Percentiles rank a stretch among this genome's conserved stretches.
phyloP scores from a whole-genome alignment of 1,139 yeast species.

The Suhomyces ambrosiae region DNA sequence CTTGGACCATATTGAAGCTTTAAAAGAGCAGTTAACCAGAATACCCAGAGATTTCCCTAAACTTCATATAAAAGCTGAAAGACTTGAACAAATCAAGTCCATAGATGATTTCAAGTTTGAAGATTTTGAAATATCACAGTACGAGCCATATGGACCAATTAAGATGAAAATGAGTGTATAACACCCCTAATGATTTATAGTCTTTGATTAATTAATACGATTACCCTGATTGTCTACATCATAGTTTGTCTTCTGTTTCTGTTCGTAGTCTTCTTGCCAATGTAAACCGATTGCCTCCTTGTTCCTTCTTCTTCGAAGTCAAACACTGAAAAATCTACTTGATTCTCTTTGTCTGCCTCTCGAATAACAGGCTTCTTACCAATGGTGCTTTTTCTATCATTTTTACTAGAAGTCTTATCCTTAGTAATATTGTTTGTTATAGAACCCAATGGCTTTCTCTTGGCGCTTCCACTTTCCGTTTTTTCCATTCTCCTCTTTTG shows the following conservation, averaged over 20 bases:
- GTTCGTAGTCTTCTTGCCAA: constrained; percentile 13
- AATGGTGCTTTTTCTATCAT: neutral
- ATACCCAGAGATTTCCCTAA: constrained; percentile 80
- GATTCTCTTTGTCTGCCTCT: constrained; percentile 7
- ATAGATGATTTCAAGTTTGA: constrained; percentile 89
- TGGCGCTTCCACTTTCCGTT: neutral
- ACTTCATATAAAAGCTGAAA: constrained; percentile 63
- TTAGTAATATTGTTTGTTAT: neutral
- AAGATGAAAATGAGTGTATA: constrained; percentile 81
- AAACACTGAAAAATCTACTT: constrained; percentile 27
- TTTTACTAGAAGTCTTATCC: neutral
- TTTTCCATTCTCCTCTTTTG: neutral
- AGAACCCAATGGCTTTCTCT: constrained; percentile 7
- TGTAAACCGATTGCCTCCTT: constrained; percentile 16
- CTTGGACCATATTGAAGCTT: constrained; percentile 88
- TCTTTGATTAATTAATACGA: too few species aligned
- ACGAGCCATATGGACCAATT: constrained; percentile 79
- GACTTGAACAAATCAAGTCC: constrained; percentile 47
- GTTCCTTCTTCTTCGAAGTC: constrained; percentile 29
- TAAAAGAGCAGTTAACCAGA: constrained; percentile 75
- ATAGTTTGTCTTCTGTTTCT: constrained; percentile 18
- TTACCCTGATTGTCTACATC: constrained; percentile 9
- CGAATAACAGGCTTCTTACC: neutral
- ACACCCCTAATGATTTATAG: neutral
- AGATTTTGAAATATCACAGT: constrained; percentile 78